phyloP scores from a whole-genome alignment of 345 rosid genomes.

The Aquilaria sinensis region DNA sequence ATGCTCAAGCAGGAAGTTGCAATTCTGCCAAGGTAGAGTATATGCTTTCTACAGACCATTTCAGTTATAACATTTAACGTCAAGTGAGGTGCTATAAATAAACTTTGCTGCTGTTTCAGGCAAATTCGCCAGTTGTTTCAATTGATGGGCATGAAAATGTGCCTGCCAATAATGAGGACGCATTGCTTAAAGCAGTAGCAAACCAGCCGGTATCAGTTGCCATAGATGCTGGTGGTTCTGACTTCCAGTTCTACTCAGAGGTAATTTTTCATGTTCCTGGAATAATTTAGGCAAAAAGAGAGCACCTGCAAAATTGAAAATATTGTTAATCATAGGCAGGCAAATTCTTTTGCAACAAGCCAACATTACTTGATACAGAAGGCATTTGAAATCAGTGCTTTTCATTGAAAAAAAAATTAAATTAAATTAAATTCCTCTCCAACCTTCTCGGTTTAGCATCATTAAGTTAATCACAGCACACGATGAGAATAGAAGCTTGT shows the following conservation, averaged over 20 bases:
- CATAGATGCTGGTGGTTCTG: conserved; percentile 63
- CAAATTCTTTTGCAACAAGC: too few species aligned
- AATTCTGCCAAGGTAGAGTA: conserved; percentile 19
- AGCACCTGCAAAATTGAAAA: too few species aligned
- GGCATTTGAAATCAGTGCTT: too few species aligned
- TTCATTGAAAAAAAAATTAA: too few species aligned
- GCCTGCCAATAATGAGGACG: conserved; percentile 52
- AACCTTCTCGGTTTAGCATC: too few species aligned
- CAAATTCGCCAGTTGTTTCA: conserved; percentile 33
- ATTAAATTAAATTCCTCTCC: too few species aligned
- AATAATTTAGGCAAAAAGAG: too few species aligned
- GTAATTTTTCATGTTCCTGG: conserved; percentile 15
- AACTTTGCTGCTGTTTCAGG: conserved; percentile 16
- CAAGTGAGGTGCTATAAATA: background rate
- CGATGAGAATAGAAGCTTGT: too few species aligned
- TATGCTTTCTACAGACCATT: background rate
- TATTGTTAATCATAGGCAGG: too few species aligned
- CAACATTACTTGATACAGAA: too few species aligned
- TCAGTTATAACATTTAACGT: background rate
- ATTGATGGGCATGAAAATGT: conserved; percentile 68
- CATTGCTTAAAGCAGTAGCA: conserved; percentile 55
- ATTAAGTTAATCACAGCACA: too few species aligned
- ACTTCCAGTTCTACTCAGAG: conserved; percentile 84
- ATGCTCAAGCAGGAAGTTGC: conserved; percentile 27
- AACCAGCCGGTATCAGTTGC: conserved; percentile 72